Conservation (phyloP, 176 grass and related monocot species). For the Avena sativa region DNA sequence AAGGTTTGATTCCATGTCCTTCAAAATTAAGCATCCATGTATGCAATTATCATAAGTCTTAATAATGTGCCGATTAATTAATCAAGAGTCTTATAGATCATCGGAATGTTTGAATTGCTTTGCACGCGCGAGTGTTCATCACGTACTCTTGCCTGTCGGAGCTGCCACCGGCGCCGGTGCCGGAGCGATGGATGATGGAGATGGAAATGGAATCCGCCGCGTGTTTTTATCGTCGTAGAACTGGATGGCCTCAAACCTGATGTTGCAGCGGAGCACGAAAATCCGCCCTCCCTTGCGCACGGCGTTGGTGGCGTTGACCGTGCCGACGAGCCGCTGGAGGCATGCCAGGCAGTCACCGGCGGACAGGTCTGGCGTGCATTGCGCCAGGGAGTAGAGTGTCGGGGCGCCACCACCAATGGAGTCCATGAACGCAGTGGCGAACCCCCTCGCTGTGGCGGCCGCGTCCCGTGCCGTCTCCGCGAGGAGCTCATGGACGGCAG, state of each 20-base stretch:
- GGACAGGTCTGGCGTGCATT: slow-evolving; percentile 21
- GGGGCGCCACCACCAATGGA: neutral
- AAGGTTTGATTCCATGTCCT: slow-evolving; percentile 21
- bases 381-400: slow-evolving; percentile 14
- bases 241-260: neutral
- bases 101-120: neutral
- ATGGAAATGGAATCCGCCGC: neutral
- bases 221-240: neutral
- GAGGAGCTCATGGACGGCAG: slow-evolving; percentile 15
- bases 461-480: neutral
- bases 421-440: slow-evolving; percentile 33
- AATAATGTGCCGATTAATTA: neutral
- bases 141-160: neutral
- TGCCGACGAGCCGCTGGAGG: slow-evolving; percentile 1
- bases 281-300: neutral
- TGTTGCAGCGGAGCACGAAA: slow-evolving; percentile 21
- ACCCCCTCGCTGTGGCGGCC: neutral
- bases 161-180: neutral
- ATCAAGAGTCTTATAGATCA: neutral
- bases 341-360: neutral
- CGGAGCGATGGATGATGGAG: neutral
- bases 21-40: neutral
- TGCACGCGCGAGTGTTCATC: neutral
- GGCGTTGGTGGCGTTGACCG: slow-evolving; percentile 6
- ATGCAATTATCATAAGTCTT: neutral